Conservation (phyloP, 2,329 filamentous ascomycete genomes). For the Ophiostoma sp. region DNA sequence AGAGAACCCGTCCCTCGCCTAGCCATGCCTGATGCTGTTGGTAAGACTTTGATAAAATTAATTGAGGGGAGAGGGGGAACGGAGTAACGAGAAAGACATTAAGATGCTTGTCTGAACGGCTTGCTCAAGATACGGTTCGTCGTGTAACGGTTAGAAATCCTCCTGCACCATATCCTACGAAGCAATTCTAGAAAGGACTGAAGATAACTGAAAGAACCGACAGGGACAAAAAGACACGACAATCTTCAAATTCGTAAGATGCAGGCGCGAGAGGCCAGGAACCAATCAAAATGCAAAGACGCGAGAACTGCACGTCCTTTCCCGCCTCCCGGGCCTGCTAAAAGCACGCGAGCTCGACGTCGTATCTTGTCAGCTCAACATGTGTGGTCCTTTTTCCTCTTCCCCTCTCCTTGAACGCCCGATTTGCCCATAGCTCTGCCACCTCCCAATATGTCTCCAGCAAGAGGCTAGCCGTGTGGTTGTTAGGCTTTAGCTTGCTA, state of each 20-base stretch:
- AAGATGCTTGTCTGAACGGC: not conserved
- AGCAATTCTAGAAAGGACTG: not conserved
- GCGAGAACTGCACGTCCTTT: conserved; percentile 19
- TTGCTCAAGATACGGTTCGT: no score
- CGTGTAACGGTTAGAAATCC: no score
- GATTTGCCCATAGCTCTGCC: conserved; percentile 4
- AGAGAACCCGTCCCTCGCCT: not conserved
- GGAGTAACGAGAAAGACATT: no score
- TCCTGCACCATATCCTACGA: no score
- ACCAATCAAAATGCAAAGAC: conserved; percentile 21
- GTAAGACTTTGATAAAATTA: not conserved
- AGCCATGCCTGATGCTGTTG: conserved; percentile 3
- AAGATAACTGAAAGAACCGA: not conserved
- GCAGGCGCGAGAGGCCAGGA: not conserved
- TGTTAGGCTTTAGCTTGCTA: not conserved
- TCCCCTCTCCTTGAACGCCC: not conserved
- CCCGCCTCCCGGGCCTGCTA: conserved; percentile 1
- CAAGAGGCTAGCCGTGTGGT: conserved; percentile 1
- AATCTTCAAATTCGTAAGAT: not conserved
- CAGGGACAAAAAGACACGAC: not conserved
- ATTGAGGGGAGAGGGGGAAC: not conserved
- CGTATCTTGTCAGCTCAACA: not conserved
- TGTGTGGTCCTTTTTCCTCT: not conserved
- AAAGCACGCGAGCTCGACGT: conserved; percentile 10
- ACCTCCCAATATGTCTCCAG: conserved; percentile 16